Evolutionary conservation across 495 filamentous ascomycete genomes (phyloP), one percentile per base, ranked within the genome.

Genomic region (Chaetomium fimeti): DNA sequence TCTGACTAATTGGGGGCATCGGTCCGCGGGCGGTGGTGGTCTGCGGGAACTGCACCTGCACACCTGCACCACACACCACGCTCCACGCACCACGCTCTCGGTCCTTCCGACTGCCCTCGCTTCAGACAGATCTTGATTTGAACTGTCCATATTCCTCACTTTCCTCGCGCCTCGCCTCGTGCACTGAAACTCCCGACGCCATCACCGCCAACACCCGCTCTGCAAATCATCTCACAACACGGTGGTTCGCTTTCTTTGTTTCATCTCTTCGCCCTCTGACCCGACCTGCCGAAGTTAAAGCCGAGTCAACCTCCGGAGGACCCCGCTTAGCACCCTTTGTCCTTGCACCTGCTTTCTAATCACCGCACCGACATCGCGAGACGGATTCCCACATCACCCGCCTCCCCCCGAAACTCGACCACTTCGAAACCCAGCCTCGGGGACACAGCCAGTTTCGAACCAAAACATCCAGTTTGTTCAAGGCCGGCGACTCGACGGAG

Each of bases 1-100:
- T 58, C 57, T 72, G 65, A 72, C 67, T 72, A 69, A 72, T 60
- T 29, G 45, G 45, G 52, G 51, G 40, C 61, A 43, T 64, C 67
- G 48, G 54, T 58, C n/a, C 55, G 62, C 45, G 66, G 59, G 15
- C 29, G 29, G 32, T 36, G 32, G 32, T 36, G 27, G 52, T 24
- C 40, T 48, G 53, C 52, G 56, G 61, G 20, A 63, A 45, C 9
- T 28, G 48, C 32, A 36, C 32, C 32, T n/a, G 12, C 32, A 9
- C 32, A 36, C 32, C 32, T n/a, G n/a, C 32, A 36, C 32, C 32
- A 36, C 32, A 9, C 32, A 36, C 32, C 32, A 36, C 32, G 32
- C 32, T 36, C 32, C 32, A 36, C 32, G 32, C 65, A 20, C 36
- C 53, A 63, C 47, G 60, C 56, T 28, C 49, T 56, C 22, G 36